Percentiles rank a stretch among this genome's conserved stretches.
Conservation (phyloP, 2,329 filamentous ascomycete genomes). For the Colletotrichum lentis region DNA sequence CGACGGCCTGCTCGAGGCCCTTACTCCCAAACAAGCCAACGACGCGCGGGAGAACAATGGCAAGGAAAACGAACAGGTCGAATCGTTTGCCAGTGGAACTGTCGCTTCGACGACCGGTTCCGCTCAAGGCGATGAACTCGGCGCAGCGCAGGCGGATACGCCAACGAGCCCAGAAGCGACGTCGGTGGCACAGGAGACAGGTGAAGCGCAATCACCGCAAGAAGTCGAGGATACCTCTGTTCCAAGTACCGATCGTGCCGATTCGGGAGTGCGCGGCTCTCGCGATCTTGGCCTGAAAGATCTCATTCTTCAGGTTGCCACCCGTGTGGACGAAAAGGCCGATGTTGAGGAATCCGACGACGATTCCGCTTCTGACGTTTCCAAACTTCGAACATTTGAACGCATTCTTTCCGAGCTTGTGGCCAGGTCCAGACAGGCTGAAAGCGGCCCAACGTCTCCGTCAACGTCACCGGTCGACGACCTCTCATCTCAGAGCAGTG, state of each 20-base stretch:
- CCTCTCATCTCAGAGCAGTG: not conserved
- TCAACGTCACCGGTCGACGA: not conserved
- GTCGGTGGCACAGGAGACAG: not conserved
- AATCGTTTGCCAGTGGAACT: not conserved
- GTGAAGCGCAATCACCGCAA: conserved; percentile 4
- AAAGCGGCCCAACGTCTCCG: not conserved
- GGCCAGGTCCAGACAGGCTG: conserved; percentile 39
- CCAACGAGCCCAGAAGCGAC: not conserved
- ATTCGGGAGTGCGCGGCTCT: conserved; percentile 17
- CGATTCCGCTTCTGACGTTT: conserved; percentile 43
- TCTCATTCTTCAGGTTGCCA: conserved; percentile 61
- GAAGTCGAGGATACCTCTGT: not conserved
- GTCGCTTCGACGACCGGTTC: not conserved
- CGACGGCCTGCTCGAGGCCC: conserved; percentile 58
- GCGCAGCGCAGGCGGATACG: not conserved
- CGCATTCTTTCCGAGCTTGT: conserved; percentile 60
- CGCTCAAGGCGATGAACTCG: not conserved
- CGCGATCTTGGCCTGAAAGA: conserved; percentile 50
- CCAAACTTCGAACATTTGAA: conserved; percentile 60
- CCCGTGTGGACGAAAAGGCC: conserved; percentile 52
- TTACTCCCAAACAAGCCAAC: conserved; percentile 48
- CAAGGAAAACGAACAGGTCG: conserved; percentile 46
- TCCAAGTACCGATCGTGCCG: conserved; percentile 6
- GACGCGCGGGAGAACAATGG: conserved; percentile 42
- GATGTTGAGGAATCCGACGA: conserved; percentile 41